Conservation (phyloP, 805 yeast genomes). For the Saturnispora gosingensis region DNA sequence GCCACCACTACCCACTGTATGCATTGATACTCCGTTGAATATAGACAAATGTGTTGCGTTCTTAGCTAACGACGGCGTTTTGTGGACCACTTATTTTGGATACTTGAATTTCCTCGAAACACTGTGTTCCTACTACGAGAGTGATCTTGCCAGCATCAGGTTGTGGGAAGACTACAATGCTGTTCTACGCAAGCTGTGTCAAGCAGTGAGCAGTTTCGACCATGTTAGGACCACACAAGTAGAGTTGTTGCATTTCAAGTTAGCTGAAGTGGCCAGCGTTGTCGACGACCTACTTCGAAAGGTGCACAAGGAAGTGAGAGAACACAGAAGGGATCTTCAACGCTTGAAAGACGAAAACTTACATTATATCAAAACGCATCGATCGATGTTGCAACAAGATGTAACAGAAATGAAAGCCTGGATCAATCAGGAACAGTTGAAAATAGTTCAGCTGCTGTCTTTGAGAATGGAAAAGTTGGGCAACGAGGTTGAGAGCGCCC, state of each 20-base stretch:
- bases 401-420: not conserved
- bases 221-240: not conserved
- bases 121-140: constrained; percentile 7
- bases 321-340: not conserved
- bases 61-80: constrained; percentile 4
- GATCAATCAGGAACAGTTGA: not conserved
- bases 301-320: not conserved
- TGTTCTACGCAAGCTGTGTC: not conserved
- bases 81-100: constrained; percentile 20
- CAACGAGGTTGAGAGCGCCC: not conserved
- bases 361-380: not conserved
- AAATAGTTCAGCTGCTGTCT: not conserved
- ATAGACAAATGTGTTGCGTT: constrained; percentile 11
- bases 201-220: not conserved
- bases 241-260: not conserved
- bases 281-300: not conserved
- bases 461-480: not conserved
- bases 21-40: not conserved
- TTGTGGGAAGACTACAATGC: constrained; percentile 4
- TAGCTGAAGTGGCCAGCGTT: not conserved
- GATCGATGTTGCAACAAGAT: not conserved
- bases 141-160: constrained; percentile 1
- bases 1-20: constrained; percentile 1
- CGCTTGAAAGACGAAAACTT: not conserved
- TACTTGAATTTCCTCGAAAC: constrained; percentile 12